These are phyloP conservation scores for Cladorrhinum samala DNA, from an alignment of 495 filamentous ascomycete species.

Conservation along the genomic window DNA sequence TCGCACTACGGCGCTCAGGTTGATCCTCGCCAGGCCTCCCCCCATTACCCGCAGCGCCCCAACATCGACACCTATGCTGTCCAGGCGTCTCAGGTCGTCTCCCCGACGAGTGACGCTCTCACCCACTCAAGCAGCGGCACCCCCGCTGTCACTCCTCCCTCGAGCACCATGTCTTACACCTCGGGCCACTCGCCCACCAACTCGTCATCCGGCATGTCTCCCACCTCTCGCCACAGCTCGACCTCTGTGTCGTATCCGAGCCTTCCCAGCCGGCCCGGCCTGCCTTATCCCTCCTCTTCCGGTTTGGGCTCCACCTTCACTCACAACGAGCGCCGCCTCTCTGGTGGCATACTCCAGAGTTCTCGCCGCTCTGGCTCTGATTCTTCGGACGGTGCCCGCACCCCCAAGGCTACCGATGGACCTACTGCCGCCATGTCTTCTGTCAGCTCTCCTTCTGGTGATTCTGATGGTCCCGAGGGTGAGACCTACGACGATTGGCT, in stretches of 20 bases:
- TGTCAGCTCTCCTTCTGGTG: conserved; percentile 39
- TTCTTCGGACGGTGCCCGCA: conserved; percentile 45
- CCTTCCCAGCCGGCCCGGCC: conserved; percentile 49
- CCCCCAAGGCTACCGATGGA: conserved; percentile 43
- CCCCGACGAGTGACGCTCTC: conserved; percentile 51
- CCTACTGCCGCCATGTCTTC: conserved; percentile 23
- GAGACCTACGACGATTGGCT: conserved; percentile 69
- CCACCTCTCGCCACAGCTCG: conserved; percentile 55
- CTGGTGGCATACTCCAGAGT: conserved; percentile 79
- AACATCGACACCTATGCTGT: conserved; percentile 44
- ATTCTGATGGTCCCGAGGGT: conserved; percentile 38
- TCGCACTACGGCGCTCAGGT: conserved; percentile 34
- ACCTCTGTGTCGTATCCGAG: conserved; percentile 71
- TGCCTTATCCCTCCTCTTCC: conserved; percentile 63
- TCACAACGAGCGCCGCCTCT: conserved; percentile 72
- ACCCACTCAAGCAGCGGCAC: conserved; percentile 55
- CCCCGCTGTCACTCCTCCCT: conserved; percentile 83
- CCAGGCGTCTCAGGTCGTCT: conserved; percentile 50
- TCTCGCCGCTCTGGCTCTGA: conserved; percentile 43
- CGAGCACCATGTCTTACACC: conserved; percentile 77
- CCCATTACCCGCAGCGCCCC: conserved; percentile 48
- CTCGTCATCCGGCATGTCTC: conserved; percentile 57
- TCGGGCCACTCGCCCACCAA: conserved; percentile 79
- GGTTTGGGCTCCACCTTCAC: conserved; percentile 80
- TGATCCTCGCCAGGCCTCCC: conserved; percentile 68